Conservation (phyloP, 2,329 filamentous ascomycete species). For the Penicillium sp. region DNA sequence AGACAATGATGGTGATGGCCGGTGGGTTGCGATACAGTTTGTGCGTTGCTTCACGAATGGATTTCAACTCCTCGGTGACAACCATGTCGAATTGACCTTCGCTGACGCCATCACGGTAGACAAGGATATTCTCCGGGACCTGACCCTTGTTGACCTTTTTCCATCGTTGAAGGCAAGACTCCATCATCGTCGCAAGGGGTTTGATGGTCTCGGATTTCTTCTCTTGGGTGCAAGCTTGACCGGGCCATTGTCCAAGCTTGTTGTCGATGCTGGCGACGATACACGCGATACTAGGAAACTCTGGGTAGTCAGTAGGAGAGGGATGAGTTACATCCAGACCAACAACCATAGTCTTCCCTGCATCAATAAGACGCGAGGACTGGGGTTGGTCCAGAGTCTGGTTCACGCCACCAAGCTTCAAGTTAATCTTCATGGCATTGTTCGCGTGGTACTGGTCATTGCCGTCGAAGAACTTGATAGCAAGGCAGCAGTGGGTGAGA, state of each 20-base stretch:
- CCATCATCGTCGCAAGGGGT: constrained; percentile 44
- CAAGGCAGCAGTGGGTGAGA: constrained; percentile 58
- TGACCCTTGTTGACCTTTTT: constrained; percentile 48
- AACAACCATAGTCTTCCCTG: constrained; percentile 72
- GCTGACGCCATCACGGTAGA: constrained; percentile 83
- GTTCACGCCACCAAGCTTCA: constrained; percentile 70
- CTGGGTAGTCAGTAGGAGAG: constrained; percentile 52
- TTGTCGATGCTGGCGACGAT: constrained; percentile 69
- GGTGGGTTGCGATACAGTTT: constrained; percentile 37
- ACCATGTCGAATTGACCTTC: constrained; percentile 72
- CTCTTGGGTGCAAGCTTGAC: constrained; percentile 51
- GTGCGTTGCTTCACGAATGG: constrained; percentile 51
- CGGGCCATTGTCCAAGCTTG: constrained; percentile 68
- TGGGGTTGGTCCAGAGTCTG: constrained; percentile 49
- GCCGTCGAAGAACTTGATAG: constrained; percentile 42
- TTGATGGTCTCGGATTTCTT: constrained; percentile 53
- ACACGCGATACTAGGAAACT: constrained; percentile 67
- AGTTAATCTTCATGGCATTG: constrained; percentile 68
- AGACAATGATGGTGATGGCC: constrained; percentile 65
- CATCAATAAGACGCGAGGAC: constrained; percentile 51
- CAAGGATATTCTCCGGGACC: constrained; percentile 65
- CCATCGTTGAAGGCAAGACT: constrained; percentile 60
- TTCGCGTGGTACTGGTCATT: constrained; percentile 56
- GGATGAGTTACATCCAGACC: constrained; percentile 87
- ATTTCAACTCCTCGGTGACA: constrained; percentile 56